phyloP scores from a whole-genome alignment of 164 flowering plant genomes.

The Kingdonia uniflora region DNA sequence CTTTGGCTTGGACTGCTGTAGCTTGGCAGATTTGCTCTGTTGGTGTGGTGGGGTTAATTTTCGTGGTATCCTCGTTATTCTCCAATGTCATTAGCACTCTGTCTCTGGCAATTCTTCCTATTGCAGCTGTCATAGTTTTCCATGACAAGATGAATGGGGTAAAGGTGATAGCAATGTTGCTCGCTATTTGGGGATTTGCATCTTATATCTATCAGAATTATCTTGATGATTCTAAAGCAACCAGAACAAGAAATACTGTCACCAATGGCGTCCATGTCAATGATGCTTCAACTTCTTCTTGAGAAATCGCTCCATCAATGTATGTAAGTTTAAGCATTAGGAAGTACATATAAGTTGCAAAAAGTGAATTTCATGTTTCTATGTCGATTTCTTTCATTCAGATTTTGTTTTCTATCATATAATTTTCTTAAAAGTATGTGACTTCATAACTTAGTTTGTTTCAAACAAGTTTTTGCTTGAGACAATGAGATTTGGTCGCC shows the following conservation, averaged over 20 bases:
- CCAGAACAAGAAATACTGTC: slow-evolving; percentile 1
- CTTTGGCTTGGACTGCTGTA: slow-evolving; percentile 22
- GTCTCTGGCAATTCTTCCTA: slow-evolving; percentile 22
- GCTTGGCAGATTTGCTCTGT: slow-evolving; percentile 24
- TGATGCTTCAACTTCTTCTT: too few species aligned
- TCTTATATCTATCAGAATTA: slow-evolving; percentile 28
- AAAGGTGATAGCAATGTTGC: slow-evolving; percentile 25
- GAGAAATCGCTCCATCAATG: too few species aligned
- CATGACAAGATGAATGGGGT: slow-evolving; percentile 28
- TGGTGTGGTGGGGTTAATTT: slow-evolving; percentile 23
- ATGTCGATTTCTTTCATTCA: too few species aligned
- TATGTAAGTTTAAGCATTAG: too few species aligned
- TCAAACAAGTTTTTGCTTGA: too few species aligned
- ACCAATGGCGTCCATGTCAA: too few species aligned
- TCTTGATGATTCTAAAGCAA: slow-evolving; percentile 18
- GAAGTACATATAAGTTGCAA: slow-evolving; percentile 18
- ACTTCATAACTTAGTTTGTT: too few species aligned
- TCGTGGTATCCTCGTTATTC: slow-evolving; percentile 28
- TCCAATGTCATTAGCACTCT: slow-evolving; percentile 28
- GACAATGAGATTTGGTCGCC: too few species aligned
- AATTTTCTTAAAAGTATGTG: too few species aligned
- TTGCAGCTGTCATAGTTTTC: slow-evolving; percentile 25
- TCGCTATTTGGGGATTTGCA: slow-evolving; percentile 29
- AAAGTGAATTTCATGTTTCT: too few species aligned
- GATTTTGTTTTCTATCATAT: too few species aligned